Evolutionary conservation across 305 asterid species (phyloP), one percentile per base, ranked within the genome.

Genomic region (Fraxinus albicans): DNA sequence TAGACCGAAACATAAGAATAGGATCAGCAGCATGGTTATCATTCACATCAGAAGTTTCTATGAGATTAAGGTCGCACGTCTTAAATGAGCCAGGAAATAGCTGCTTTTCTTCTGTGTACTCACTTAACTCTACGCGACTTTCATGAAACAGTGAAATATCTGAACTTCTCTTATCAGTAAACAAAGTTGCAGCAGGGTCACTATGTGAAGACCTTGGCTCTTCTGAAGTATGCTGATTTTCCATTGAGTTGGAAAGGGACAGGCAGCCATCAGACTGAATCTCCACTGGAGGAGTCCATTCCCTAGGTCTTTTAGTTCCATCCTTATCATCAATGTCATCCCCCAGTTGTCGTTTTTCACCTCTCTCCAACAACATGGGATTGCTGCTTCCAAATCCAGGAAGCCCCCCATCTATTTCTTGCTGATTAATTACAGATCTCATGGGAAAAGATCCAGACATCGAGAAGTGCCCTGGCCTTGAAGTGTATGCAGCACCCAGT

Each of bases 51-150:
- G 92, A 90, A 74, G 88, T 78, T 86, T 90, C 97, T 86, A 86
- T 85, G 82, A 91, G 97, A 89, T 96, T 96, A 86, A 96, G 93
- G 89, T 96, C 99, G 5, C 93, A 96, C 55, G 97, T 93, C 89
- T 96, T 96, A 74, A 93, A 93, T 83, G 98, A 92, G 81, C 92
- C 87, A 0, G 95, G 95, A 84, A 90, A 88, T 55, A 92, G 89
- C 83, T 90, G 94, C 79, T 89, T 93, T 87, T 90, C 97, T 88
- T 89, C 89, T 75, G 92, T 79, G 87, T 84, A 92, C 73, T 86
- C 92, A 80, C 79, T 83, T 15, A 91, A 79, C 29, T 85, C 92
- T 34, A 87, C 72, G 21, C 83, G 88, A 76, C 84, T 88, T 85
- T 90, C 85, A 17, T 94, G 87, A 88, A 87, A 86, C 53, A 87